Evolutionary conservation across 371 early-diverging fungal species (phyloP).

Genomic region (Apophysomyces elegans): DNA sequence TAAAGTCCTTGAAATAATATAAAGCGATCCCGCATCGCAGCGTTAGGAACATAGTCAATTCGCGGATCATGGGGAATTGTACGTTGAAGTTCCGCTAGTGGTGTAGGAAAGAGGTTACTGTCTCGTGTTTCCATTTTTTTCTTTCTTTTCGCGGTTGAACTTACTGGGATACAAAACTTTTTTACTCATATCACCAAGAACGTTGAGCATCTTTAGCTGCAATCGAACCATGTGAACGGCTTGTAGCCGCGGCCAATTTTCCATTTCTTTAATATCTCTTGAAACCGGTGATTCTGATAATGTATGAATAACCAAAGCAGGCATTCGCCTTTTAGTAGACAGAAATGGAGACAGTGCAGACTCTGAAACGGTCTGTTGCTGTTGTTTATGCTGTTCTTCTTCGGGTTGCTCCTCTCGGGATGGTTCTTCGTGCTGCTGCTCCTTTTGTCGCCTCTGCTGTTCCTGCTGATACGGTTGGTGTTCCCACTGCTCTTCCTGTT

Average conservation of each 20-base stretch:
- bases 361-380: too few species aligned
- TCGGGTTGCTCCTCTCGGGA: too few species aligned
- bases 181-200: constrained; percentile 26
- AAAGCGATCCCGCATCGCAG: constrained; percentile 40
- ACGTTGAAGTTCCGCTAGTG: constrained; percentile 41
- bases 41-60: constrained; percentile 42
- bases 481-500: background rate
- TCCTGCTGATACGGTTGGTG: too few species aligned
- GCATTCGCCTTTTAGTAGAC: constrained; percentile 14
- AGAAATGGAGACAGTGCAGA: too few species aligned
- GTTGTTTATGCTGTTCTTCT: too few species aligned
- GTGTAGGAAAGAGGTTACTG: constrained; percentile 2
- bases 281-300: constrained; percentile 30
- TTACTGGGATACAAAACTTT: constrained; percentile 41
- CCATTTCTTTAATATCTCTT: constrained; percentile 35
- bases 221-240: constrained; percentile 43
- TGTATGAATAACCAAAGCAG: constrained; percentile 22
- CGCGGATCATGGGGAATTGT: constrained; percentile 48
- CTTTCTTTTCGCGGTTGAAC: background rate
- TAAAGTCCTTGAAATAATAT: constrained; percentile 50
- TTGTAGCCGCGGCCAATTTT: constrained; percentile 42
- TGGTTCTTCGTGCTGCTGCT: too few species aligned
- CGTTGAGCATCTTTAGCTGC: constrained; percentile 39
- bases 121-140: background rate
- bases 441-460: too few species aligned